Conservation (phyloP, 768 basidiomycete genomes). For the Roridomyces roridus region DNA sequence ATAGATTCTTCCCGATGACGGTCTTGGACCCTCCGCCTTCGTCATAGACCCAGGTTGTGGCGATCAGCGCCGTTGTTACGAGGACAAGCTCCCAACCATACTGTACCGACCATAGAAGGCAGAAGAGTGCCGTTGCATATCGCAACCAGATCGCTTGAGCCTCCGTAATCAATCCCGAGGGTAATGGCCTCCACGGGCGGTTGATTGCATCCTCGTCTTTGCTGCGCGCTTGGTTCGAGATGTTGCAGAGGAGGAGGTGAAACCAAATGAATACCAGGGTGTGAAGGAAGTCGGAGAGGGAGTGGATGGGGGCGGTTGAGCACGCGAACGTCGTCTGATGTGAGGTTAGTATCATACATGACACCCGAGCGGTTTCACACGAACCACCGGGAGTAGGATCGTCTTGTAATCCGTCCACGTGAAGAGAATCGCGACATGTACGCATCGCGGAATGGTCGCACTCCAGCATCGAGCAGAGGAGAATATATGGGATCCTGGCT, state of each 20-base stretch:
- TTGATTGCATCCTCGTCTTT: constrained; percentile 11
- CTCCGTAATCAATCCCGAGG: not conserved
- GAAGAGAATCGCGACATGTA: constrained; percentile 31
- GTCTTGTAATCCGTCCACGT: constrained; percentile 36
- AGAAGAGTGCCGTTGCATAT: not conserved
- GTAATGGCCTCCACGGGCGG: constrained; percentile 9
- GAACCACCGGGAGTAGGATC: constrained; percentile 32
- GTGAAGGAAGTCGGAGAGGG: not conserved
- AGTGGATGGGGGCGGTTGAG: not conserved
- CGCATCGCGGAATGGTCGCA: constrained; percentile 15
- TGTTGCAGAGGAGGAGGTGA: not conserved
- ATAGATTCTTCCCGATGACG: not conserved
- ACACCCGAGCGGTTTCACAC: too few species aligned
- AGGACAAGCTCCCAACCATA: not conserved
- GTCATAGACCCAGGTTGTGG: not conserved
- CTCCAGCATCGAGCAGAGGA: too few species aligned
- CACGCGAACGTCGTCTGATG: not conserved
- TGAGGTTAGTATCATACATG: too few species aligned
- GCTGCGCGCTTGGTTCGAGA: constrained; percentile 6
- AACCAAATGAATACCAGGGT: not conserved
- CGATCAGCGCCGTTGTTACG: not conserved
- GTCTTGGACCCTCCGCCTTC: not conserved
- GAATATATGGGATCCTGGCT: too few species aligned
- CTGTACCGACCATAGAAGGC: not conserved
- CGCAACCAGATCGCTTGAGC: not conserved